Evolutionary conservation across 176 grass and related monocot genomes (phyloP).

Genomic region (Saccharum spontaneum): DNA sequence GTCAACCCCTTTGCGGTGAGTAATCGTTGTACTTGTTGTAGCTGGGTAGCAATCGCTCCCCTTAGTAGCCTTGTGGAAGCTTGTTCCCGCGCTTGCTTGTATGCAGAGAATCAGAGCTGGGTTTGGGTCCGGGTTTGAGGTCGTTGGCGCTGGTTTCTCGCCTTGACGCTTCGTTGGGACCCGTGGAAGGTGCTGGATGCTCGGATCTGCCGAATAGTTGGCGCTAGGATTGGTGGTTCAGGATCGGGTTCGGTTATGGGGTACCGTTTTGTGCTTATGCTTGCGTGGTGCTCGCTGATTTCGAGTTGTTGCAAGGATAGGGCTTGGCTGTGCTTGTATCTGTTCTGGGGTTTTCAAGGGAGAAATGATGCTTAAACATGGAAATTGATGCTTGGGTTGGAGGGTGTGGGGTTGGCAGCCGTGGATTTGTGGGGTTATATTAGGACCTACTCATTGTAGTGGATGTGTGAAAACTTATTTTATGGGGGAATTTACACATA

Average conservation of each 20-base stretch:
- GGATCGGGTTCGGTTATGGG: not conserved
- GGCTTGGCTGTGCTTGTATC: not conserved
- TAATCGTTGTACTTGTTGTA: not conserved
- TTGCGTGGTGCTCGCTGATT: conserved; percentile 15
- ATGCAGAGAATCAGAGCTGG: not conserved
- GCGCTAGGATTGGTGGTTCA: conserved; percentile 2
- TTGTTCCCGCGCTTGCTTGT: not conserved
- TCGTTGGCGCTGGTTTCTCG: not conserved
- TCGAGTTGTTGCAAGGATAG: not conserved
- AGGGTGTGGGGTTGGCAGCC: not conserved
- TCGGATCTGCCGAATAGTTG: conserved; percentile 21
- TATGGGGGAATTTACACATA: not conserved
- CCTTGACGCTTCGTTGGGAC: not conserved
- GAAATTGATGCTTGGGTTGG: not conserved
- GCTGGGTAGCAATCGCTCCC: not conserved
- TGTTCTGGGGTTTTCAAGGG: not conserved
- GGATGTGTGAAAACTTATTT: not conserved
- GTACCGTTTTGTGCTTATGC: not conserved
- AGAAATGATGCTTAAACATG: conserved; percentile 4
- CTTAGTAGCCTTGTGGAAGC: not conserved
- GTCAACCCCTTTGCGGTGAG: conserved; percentile 94
- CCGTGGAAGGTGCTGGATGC: not conserved
- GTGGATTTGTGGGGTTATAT: not conserved
- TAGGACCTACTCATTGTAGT: not conserved
- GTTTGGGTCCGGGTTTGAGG: not conserved